Base-by-base conservation (phyloP, 768 basidiomycete species). In the Galerina marginata region DNA sequence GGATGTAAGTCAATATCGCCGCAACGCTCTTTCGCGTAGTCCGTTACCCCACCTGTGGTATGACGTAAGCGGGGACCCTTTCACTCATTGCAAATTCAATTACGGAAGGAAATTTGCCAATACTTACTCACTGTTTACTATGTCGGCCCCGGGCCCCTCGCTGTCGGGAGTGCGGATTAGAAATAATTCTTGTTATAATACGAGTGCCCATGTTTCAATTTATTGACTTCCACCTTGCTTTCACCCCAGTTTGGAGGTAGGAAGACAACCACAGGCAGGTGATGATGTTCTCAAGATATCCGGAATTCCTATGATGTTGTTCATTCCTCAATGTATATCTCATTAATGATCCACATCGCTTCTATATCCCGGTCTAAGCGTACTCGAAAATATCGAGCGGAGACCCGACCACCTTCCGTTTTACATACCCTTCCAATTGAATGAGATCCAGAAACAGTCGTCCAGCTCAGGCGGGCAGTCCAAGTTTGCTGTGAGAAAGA, bases 1-100 rank as follows among this genome's bases (percentile, higher is more conserved):
- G 57, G 64, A 54, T 51, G 61, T 46, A 52, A 61, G 44, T 59
- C 59, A 60, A 25, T 59, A 61, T 60, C 65, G 60, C 68, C 62
- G 63, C 63, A 60, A 39, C n/a, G 20, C 54, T 25, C 54, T 7
- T 33, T 43, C 44, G 42, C 50, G 49, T 44, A 46, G n/a, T 36
- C 58, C 42, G 36, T 29, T 42, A 50, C 50, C 59, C 42, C 60
- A 52, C 15, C n/a, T 43, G 29, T 20, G 25, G 37, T 46, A 67
- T 75, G 71, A 75, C 71, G 69, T 75, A 75, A 72, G 72, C 70
- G 66, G 59, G 48, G 66, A 39, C 53, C 39, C 44, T 40, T 45
- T 23, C 33, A 39, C 23, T 39, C 42, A 47, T 29, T 33, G 61
- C 54, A 63, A 20, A 20, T 20, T 20, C 20, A 20, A 20, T 20